These are phyloP conservation scores for Przewalskia tangutica DNA, from an alignment of 257 asterid species.

Conservation along the genomic window DNA sequence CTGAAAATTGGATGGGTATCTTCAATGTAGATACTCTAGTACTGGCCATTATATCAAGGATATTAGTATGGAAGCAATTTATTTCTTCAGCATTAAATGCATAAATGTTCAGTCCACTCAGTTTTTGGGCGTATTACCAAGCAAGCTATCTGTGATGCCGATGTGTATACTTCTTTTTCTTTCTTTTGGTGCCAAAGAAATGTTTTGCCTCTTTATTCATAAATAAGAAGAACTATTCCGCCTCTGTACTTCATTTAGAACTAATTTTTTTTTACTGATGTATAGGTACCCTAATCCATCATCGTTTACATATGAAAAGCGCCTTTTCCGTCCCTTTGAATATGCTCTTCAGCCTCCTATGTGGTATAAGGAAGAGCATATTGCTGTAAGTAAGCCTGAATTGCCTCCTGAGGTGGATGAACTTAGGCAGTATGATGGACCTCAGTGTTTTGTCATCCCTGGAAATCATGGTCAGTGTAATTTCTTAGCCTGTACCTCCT, in stretches of 20 bases:
- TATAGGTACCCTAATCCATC: slow-evolving; percentile 95
- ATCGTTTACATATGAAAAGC: slow-evolving; percentile 79
- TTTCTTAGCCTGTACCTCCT: background rate
- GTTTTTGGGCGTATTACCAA: background rate
- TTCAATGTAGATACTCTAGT: background rate
- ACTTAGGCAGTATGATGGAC: slow-evolving; percentile 75
- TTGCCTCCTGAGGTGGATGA: slow-evolving; percentile 56
- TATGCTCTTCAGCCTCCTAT: slow-evolving; percentile 94
- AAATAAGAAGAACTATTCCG: background rate
- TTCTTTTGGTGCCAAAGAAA: background rate
- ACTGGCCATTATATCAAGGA: background rate
- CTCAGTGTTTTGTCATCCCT: slow-evolving; percentile 92
- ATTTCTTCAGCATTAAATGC: background rate
- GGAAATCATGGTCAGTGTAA: slow-evolving; percentile 85
- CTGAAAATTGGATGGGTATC: background rate
- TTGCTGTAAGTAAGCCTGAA: slow-evolving; percentile 91
- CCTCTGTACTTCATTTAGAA: background rate
- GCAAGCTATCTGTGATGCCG: background rate
- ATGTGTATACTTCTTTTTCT: background rate
- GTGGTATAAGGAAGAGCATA: slow-evolving; percentile 81
- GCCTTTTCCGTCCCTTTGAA: slow-evolving; percentile 90
- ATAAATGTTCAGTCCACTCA: background rate
- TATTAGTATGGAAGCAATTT: background rate
- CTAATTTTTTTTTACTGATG: slow-evolving; percentile 3
- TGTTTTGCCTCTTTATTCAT: background rate